These are phyloP conservation scores for Lactarius hatsudake DNA, from an alignment of 768 basidiomycete species.

Conservation along the genomic window DNA sequence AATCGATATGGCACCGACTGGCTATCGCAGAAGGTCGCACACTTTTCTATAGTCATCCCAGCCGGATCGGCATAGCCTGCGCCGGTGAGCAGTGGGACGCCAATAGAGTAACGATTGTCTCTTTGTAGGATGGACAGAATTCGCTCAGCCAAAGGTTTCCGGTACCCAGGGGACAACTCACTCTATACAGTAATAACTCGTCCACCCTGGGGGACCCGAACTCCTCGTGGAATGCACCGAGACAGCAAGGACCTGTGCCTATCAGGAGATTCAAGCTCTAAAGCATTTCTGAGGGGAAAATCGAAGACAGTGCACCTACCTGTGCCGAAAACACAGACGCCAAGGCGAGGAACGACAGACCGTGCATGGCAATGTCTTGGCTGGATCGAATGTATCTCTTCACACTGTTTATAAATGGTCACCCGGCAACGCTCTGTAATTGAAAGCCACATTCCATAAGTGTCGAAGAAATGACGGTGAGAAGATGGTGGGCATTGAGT, in stretches of 20 bases:
- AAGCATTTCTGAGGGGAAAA: background rate
- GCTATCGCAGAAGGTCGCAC: conserved; percentile 43
- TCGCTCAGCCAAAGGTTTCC: background rate
- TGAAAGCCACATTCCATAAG: background rate
- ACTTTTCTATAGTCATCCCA: conserved; percentile 58
- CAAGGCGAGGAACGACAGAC: background rate
- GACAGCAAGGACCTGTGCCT: background rate
- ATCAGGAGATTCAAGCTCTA: background rate
- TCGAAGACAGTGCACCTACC: background rate
- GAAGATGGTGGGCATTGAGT: background rate
- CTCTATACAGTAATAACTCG: background rate
- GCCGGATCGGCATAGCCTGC: conserved; percentile 45
- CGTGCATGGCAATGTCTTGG: background rate
- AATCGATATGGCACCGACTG: conserved; percentile 45
- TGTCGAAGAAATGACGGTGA: background rate
- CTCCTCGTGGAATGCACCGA: background rate
- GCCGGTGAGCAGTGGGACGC: conserved; percentile 45
- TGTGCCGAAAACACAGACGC: background rate
- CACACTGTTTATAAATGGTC: background rate
- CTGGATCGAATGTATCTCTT: background rate
- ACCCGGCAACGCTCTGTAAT: too few species aligned
- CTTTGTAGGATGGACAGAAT: background rate
- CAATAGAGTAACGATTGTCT: conserved; percentile 2
- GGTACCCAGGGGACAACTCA: background rate
- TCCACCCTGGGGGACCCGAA: background rate